Evolutionary conservation across 441 rosid species (phyloP), one percentile per base, ranked within the genome.

Genomic region (Populus hybrid): DNA sequence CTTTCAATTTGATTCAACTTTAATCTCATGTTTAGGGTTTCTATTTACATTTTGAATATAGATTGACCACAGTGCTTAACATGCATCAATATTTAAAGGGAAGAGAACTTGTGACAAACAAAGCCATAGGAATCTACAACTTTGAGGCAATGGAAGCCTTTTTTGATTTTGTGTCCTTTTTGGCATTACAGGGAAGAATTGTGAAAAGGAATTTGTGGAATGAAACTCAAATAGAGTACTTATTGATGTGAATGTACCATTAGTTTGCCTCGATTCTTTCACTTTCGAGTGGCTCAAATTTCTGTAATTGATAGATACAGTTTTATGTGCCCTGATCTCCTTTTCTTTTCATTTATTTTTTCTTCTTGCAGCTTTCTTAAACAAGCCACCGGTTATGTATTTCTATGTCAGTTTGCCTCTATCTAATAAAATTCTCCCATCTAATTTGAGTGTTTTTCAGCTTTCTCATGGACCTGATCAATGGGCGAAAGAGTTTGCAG

Each of bases 401-500:
- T 50, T 14, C 57, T 50, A 50, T 14, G 1, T 5, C 20, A 50
- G 57, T 50, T 14, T 50, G 57, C 57, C 57, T 50, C 57, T 50
- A 50, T 50, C 57, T 50, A 50, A 50, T 50, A 28, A 42, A 67
- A 70, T 14, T 70, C 74, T 66, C 30, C 68, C 36, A 30, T 65
- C 81, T 80, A 35, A 72, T 74, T 77, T 79, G 8, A 79, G 53
- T 71, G 78, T 72, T 70, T 88, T 64, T 59, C 76, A 90, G 97
- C 79, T 86, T 85, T 77, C 91, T 78, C 90, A 11, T 74, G 94
- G 94, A 75, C 92, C 94, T 59, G 89, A 89, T 80, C 91, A 85
- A 76, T 94, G 98, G 99, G 98, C 79, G 76, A 86, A 89, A 85
- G 97, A 96, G 83, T 94, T 94, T 86, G 72, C 90, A 77, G 77